phyloP scores from a whole-genome alignment of 306 rosid species.

The Hylodesmum podocarpum region DNA sequence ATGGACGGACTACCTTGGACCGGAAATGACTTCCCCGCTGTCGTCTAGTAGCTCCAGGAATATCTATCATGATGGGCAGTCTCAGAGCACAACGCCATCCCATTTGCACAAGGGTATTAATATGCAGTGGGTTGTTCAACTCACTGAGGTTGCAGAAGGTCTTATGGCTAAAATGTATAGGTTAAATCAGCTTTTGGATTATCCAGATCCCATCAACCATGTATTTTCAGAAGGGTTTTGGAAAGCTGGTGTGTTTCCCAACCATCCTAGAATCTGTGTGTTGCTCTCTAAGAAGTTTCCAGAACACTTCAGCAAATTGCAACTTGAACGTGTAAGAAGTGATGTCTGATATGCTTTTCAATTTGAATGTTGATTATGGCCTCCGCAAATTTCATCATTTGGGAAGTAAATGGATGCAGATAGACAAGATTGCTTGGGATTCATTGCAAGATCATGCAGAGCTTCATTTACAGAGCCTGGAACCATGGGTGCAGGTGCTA shows the following conservation, averaged over 20 bases:
- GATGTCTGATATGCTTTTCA: conserved; percentile 29
- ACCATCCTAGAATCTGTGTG: conserved; percentile 74
- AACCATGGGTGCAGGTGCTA: conserved; percentile 96
- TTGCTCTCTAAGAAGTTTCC: conserved; percentile 96
- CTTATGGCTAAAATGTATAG: conserved; percentile 98
- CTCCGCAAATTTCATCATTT: conserved; percentile 25
- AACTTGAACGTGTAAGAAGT: conserved; percentile 93
- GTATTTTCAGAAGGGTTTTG: conserved; percentile 85
- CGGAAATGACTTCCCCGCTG: conserved; percentile 64
- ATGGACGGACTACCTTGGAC: conserved; percentile 92
- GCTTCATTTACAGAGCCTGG: conserved; percentile 88
- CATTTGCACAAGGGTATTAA: conserved; percentile 78
- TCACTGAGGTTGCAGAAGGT: conserved; percentile 92
- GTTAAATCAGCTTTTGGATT: conserved; percentile 93
- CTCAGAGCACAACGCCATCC: conserved; percentile 56
- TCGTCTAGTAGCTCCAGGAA: conserved; percentile 65
- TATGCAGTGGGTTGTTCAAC: conserved; percentile 90
- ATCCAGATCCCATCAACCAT: conserved; percentile 84
- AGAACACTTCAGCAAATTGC: conserved; percentile 89
- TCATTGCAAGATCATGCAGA: conserved; percentile 87
- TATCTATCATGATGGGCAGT: conserved; percentile 62
- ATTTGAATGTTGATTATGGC: conserved; percentile 25
- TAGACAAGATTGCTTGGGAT: conserved; percentile 88
- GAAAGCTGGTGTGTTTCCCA: conserved; percentile 93
- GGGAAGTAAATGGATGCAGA: conserved; percentile 58